Evolutionary conservation across 768 basidiomycete genomes (phyloP).

Genomic region (Termitomyces sp.): DNA sequence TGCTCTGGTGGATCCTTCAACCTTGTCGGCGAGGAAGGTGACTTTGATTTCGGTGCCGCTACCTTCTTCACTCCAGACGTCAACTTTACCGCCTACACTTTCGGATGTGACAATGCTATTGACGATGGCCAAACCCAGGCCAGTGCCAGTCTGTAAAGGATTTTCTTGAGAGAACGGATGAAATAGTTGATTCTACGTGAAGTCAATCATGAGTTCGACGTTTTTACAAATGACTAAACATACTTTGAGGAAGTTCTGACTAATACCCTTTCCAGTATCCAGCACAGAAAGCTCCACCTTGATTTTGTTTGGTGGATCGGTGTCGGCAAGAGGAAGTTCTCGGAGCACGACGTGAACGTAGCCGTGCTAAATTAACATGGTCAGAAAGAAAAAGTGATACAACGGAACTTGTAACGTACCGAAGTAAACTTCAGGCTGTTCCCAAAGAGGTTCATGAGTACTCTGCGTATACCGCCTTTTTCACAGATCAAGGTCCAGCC

Average conservation of each 20-base stretch:
- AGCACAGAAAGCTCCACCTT: slow-evolving; percentile 80
- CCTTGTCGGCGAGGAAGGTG: slow-evolving; percentile 66
- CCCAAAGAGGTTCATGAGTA: slow-evolving; percentile 92
- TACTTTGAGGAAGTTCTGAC: slow-evolving; percentile 87
- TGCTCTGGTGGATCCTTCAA: slow-evolving; percentile 32
- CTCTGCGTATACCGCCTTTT: slow-evolving; percentile 85
- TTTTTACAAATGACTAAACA: not conserved
- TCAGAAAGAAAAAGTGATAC: not conserved
- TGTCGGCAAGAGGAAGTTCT: slow-evolving; percentile 54
- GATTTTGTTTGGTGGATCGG: slow-evolving; percentile 50
- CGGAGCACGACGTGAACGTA: slow-evolving; percentile 83
- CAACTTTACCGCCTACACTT: slow-evolving; percentile 85
- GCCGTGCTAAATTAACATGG: slow-evolving; percentile 50
- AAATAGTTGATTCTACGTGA: slow-evolving; percentile 78
- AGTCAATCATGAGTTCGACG: slow-evolving; percentile 1
- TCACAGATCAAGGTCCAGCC: slow-evolving; percentile 88
- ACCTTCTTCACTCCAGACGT: slow-evolving; percentile 89
- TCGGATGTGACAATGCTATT: slow-evolving; percentile 86
- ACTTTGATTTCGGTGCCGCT: slow-evolving; percentile 90
- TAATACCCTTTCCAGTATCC: slow-evolving; percentile 95
- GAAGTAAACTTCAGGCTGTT: slow-evolving; percentile 92
- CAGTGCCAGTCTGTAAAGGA: slow-evolving; percentile 88
- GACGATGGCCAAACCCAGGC: slow-evolving; percentile 91
- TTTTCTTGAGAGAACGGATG: slow-evolving; percentile 98
- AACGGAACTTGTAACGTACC: slow-evolving; percentile 31